Evolutionary conservation across 2,329 filamentous ascomycete species (phyloP).

Genomic region (Claviceps pusilla): DNA sequence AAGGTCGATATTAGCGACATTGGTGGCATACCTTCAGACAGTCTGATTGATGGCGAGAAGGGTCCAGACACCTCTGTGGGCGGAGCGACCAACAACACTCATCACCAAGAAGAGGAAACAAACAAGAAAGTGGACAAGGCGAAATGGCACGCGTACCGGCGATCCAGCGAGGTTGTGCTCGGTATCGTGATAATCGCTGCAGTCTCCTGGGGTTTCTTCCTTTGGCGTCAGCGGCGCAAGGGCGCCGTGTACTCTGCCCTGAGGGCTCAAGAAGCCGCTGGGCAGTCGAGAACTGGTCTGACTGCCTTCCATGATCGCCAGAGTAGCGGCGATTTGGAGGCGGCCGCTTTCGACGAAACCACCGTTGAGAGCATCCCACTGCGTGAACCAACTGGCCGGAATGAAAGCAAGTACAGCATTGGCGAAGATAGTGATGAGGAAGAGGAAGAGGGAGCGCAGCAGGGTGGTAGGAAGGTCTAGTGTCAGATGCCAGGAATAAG

Average conservation of each 20-base stretch:
- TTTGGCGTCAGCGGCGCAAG: conserved; percentile 48
- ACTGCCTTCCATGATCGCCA: conserved; percentile 35
- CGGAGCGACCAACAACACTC: conserved; percentile 40
- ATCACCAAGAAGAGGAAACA: conserved; percentile 40
- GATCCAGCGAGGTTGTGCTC: conserved; percentile 73
- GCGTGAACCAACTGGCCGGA: conserved; percentile 26
- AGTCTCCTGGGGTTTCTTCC: conserved; percentile 56
- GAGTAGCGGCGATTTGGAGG: conserved; percentile 39
- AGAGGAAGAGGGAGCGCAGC: conserved; percentile 16
- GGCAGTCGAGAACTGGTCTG: conserved; percentile 21
- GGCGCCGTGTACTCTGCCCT: conserved; percentile 40
- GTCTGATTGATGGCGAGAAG: conserved; percentile 72
- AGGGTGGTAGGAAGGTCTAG: conserved; percentile 2
- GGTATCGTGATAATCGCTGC: conserved; percentile 66
- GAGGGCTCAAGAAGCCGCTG: conserved; percentile 21
- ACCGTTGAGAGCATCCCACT: conserved; percentile 47
- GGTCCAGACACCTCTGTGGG: conserved; percentile 64
- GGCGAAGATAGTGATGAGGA: conserved; percentile 42
- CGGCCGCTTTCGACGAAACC: conserved; percentile 50
- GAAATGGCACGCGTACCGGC: conserved; percentile 78
- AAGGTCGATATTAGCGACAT: conserved; percentile 80
- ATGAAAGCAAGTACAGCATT: conserved; percentile 38
- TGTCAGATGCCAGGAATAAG: background rate
- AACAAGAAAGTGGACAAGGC: conserved; percentile 64
- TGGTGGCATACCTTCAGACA: conserved; percentile 65